Evolutionary conservation across 257 asterid genomes (phyloP).

Genomic region (Jasminum sambac): DNA sequence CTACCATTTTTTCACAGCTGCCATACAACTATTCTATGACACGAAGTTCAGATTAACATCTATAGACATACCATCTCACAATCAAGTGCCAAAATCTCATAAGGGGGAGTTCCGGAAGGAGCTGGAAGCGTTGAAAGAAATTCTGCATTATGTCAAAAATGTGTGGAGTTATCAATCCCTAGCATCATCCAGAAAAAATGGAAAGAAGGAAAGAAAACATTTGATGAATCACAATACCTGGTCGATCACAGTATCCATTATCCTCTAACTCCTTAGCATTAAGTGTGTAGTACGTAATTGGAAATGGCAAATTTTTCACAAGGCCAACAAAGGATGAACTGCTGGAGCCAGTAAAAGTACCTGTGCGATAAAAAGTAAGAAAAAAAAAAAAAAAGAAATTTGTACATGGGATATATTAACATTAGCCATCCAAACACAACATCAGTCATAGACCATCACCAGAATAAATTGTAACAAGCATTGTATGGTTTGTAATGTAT

Average conservation of each 20-base stretch:
- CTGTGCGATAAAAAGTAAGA: slow-evolving; percentile 39
- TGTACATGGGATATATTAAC: slow-evolving; percentile 4
- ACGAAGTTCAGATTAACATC: slow-evolving; percentile 12
- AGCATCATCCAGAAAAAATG: background rate
- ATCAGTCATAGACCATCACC: slow-evolving; percentile 14
- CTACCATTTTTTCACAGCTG: slow-evolving; percentile 2
- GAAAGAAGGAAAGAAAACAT: slow-evolving; percentile 7
- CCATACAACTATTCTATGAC: background rate
- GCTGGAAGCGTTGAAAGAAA: slow-evolving; percentile 72
- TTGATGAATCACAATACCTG: slow-evolving; percentile 52
- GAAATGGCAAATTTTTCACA: slow-evolving; percentile 63
- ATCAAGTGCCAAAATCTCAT: slow-evolving; percentile 80
- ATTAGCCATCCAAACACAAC: slow-evolving; percentile 3
- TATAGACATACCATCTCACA: slow-evolving; percentile 82
- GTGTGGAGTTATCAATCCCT: slow-evolving; percentile 9
- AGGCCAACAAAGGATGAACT: slow-evolving; percentile 37
- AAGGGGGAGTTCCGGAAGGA: slow-evolving; percentile 66
- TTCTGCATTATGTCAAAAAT: slow-evolving; percentile 48
- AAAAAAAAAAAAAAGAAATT: no score
- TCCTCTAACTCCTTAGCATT: slow-evolving; percentile 80
- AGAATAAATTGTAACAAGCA: slow-evolving; percentile 6
- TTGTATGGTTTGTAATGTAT: background rate
- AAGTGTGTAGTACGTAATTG: slow-evolving; percentile 74
- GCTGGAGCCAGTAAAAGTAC: slow-evolving; percentile 33
- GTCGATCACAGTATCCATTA: slow-evolving; percentile 67